Base-by-base conservation (phyloP, 2,329 filamentous ascomycete genomes). In the Cadophora sp. region DNA sequence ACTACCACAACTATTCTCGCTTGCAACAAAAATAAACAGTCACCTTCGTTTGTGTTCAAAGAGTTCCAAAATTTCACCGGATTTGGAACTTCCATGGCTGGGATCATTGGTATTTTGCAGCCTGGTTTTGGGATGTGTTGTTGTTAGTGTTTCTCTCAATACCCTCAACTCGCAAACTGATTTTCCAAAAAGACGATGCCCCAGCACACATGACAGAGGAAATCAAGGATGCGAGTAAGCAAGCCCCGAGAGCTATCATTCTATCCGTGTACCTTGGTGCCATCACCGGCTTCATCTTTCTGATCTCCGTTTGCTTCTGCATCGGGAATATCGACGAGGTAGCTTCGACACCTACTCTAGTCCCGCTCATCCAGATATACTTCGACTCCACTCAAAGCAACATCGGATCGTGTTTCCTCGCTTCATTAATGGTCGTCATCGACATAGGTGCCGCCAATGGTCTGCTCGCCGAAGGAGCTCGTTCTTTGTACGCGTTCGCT, bases 201-300 rank as follows among this genome's bases (percentile, higher is more conserved):
- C 82, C 81, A 0, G 76, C 79, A 0, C 84, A 87, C 43, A 86
- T 87, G 84, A 83, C 81, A 0, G 85, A 87, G 72, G 85, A 87
- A 69, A 83, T 87, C 70, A 80, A 81, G 59, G 79, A 84, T 59
- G 81, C 84, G 0, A 79, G 81, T 5, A 83, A 81, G 59, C 79
- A 85, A 70, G 84, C 82, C 1, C 85, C 85, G 0, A 75, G 79
- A 67, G 81, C 81, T 1, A 84, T 86, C 71, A 77, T 85, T 13
- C 76, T 79, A 24, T 82, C 81, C 0, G 79, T 84, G 53, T 70
- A 80, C 27, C 79, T 85, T 65, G 85, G 84, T 55, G 82, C 82
- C 4, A 70, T 74, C 0, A 78, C 84, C 1, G 83, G 83, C 1
- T 81, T 85, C 66, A 73, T 81, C 20, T 85, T 85, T 68, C 75